Evolutionary conservation across 2,329 filamentous ascomycete genomes (phyloP).

Genomic region (Cyclaneusma minus): DNA sequence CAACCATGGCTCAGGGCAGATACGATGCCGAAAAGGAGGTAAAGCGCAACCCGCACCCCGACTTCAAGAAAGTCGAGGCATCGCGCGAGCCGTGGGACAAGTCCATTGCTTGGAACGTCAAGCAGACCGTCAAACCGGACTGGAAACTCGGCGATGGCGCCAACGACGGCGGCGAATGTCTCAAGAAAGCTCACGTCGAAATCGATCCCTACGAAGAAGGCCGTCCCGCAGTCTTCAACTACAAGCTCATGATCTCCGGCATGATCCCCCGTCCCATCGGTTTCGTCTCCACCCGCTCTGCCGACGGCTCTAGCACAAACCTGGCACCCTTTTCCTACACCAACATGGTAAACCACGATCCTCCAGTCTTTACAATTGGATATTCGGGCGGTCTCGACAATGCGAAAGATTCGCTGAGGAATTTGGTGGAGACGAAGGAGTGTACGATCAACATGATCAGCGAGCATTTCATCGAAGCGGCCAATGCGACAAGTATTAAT

Average conservation of each 20-base stretch:
- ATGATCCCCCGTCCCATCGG: slow-evolving; percentile 72
- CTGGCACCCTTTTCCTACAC: slow-evolving; percentile 83
- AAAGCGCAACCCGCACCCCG: slow-evolving; percentile 52
- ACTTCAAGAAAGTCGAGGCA: slow-evolving; percentile 60
- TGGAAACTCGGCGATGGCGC: slow-evolving; percentile 54
- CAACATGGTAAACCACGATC: slow-evolving; percentile 71
- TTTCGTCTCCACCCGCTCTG: slow-evolving; percentile 37
- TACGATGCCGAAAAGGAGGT: slow-evolving; percentile 14
- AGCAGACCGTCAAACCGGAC: slow-evolving; percentile 44
- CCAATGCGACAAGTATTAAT: slow-evolving; percentile 68
- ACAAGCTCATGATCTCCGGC: slow-evolving; percentile 78
- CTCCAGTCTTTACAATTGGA: slow-evolving; percentile 60
- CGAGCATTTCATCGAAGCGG: slow-evolving; percentile 74
- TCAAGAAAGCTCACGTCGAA: slow-evolving; percentile 44
- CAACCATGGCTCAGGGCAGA: slow-evolving; percentile 11
- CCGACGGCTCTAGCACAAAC: slow-evolving; percentile 53
- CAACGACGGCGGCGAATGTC: slow-evolving; percentile 33
- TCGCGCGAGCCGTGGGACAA: slow-evolving; percentile 45
- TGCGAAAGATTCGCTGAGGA: slow-evolving; percentile 67
- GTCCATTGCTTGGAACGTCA: slow-evolving; percentile 32
- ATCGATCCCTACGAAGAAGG: slow-evolving; percentile 70
- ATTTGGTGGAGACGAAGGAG: slow-evolving; percentile 56
- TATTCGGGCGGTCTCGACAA: slow-evolving; percentile 26
- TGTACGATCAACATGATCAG: slow-evolving; percentile 79
- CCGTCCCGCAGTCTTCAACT: slow-evolving; percentile 57